Evolutionary conservation across 1,284 basidiomycete species (phyloP), one percentile per base, ranked within the genome.

Genomic region (Volvariella volvacea): DNA sequence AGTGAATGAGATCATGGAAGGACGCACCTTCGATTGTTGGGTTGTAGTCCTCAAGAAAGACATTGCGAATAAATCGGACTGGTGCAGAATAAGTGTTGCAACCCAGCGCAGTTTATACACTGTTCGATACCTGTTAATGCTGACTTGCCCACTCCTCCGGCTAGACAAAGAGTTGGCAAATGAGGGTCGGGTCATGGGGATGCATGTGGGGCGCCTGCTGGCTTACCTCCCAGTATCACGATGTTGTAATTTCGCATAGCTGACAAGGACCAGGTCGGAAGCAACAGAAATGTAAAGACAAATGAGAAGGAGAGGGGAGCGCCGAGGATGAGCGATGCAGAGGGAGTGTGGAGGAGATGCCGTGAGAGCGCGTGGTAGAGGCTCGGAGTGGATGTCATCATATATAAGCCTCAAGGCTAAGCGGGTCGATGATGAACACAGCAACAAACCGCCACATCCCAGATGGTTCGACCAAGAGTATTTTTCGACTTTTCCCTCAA

Each of bases 71-170:
- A 61, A 84, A 90, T 46, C 88, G 76, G 45, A 88, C 82, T 60
- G 68, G 65, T 38, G 71, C 12, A 32, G 21, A 22, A 22, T 43
- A 25, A 43, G 38, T 6, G 19, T n/a, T 8, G 14, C 34, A 36
- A 15, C 4, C 7, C 34, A 37, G 15, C 15, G 39, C 9, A 21
- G 30, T n/a, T 14, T 30, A 14, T 19, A 16, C 17, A 43, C 21
- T 17, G 36, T 19, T 46, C 41, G 43, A 42, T 47, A 70, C 71
- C 70, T 62, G 77, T 79, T 30, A 80, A 69, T 15, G 88, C 87
- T 22, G 86, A 88, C 65, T 92, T 92, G 44, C 89, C 88, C 46
- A 92, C 88, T 25, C 85, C 85, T 56, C 86, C 85, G 55, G 86
- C 85, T 88, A 54, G 42, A 36, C 15, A 49, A 44, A 21, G 48